Evolutionary conservation across 202 grass and related monocot genomes (phyloP), one percentile per base, ranked within the genome.

Genomic region (Zizania palustris): DNA sequence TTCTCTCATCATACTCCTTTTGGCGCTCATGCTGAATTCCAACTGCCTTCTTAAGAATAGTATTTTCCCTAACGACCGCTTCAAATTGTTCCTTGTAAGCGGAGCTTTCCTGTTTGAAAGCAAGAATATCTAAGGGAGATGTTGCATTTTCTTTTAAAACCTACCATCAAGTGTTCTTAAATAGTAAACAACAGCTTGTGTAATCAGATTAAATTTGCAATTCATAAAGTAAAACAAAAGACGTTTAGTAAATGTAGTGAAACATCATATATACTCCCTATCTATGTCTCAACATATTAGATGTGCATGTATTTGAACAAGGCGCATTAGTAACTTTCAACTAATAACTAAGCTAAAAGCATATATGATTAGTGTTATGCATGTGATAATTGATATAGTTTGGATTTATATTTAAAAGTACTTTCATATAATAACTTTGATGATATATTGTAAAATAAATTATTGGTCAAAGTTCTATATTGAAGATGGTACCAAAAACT

Each of bases 1-100:
- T 83, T 71, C 71, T 88, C 59, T 77, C 86, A 0, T 85, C 84
- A 7, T 89, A 69, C 53, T 89, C 92, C 33, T 96, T 96, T 65
- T 96, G 92, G n/a, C 81, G 86, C 15, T 85, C 92, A 71, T 92
- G 71, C 63, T 96, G 89, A 35, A 96, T 92, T 45, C 86, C 78
- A 54, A 92, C 74, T 5, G 86, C 92, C 80, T 77, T 82, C 71
- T 91, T 96, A 15, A 96, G 86, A 83, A 96, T 78, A 78, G 45
- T 40, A 42, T 92, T 96, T 81, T 96, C 89, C 58, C 62, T 82
- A 14, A 80, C 59, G 18, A 83, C 34, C 14, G 41, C 81, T 78
- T 89, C 89, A 19, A 89, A 33, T 5, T 89, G 92, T 63, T 89
- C 86, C 74, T 87, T 91, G 19, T 77, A 80, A 40, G 77, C 36